Evolutionary conservation across 2,329 filamentous ascomycete genomes (phyloP).

Genomic region (Fusarium subtropicale): DNA sequence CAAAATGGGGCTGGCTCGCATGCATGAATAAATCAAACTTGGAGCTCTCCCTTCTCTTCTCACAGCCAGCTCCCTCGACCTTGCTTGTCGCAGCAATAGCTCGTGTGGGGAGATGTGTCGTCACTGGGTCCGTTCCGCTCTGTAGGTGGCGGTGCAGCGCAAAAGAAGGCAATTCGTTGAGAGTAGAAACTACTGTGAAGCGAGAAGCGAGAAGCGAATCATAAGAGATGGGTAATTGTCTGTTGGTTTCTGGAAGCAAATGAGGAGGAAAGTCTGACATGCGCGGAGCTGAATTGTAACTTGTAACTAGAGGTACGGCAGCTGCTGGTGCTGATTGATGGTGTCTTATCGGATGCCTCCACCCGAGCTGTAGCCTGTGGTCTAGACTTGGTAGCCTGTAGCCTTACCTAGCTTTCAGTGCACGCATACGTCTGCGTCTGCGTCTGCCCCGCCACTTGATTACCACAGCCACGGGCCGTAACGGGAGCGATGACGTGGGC

Average conservation of each 20-base stretch:
- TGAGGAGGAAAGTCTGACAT: slow-evolving; percentile 22
- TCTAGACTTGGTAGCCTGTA: not conserved
- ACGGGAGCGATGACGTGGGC: slow-evolving; percentile 46
- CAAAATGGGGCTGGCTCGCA: not conserved
- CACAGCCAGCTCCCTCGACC: slow-evolving; percentile 12
- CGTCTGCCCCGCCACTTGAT: slow-evolving; percentile 38
- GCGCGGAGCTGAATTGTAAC: slow-evolving; percentile 28
- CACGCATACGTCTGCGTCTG: slow-evolving; percentile 1
- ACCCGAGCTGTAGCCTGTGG: not conserved
- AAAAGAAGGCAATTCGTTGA: slow-evolving; percentile 18
- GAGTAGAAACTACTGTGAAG: slow-evolving; percentile 6
- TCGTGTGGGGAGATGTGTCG: slow-evolving; percentile 43
- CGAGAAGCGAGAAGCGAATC: not conserved
- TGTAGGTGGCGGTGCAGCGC: slow-evolving; percentile 37
- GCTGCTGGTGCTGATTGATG: slow-evolving; percentile 4
- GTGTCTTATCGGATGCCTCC: slow-evolving; percentile 20
- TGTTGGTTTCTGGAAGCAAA: slow-evolving; percentile 2
- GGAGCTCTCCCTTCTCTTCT: not conserved
- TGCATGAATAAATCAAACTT: not conserved
- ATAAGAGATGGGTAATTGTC: not conserved
- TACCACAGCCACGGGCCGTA: slow-evolving; percentile 42
- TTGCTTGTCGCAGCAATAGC: slow-evolving; percentile 22
- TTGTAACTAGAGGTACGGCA: not conserved
- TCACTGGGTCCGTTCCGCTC: slow-evolving; percentile 42
- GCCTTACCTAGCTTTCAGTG: not conserved